Conservation (phyloP, 179 eudicot genomes). For the Beta corolliflora region DNA sequence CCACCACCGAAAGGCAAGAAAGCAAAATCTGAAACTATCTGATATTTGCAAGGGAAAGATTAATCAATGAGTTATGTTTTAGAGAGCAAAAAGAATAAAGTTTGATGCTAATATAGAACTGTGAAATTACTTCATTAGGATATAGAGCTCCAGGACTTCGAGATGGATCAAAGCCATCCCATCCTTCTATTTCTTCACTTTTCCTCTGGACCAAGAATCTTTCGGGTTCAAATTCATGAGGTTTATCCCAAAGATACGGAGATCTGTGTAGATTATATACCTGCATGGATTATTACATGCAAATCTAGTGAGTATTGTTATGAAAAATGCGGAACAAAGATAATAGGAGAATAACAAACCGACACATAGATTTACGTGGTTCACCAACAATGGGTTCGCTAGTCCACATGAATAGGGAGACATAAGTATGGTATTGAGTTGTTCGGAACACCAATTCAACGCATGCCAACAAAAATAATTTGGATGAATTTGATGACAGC, state of each 20-base stretch:
- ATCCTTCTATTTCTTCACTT: slow-evolving; percentile 71
- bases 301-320: not conserved
- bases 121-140: slow-evolving; percentile 78
- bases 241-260: slow-evolving; percentile 92
- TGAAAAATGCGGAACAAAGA: too few relatives aligned
- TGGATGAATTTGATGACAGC: not conserved
- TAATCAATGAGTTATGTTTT: not conserved
- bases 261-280: slow-evolving; percentile 98
- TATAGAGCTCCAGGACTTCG: slow-evolving; percentile 96
- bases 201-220: slow-evolving; percentile 64
- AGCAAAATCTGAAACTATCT: slow-evolving; percentile 88
- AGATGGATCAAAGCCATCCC: slow-evolving; percentile 97
- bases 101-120: not conserved
- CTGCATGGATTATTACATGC: slow-evolving; percentile 34
- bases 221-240: slow-evolving; percentile 89
- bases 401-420: too few relatives aligned
- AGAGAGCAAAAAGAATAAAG: not conserved
- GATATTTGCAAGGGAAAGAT: slow-evolving; percentile 24
- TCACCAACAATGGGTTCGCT: too few relatives aligned
- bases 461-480: not conserved
- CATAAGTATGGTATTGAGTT: too few relatives aligned
- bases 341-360: too few relatives aligned
- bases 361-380: too few relatives aligned
- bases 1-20: slow-evolving; percentile 99
- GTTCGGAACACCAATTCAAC: too few relatives aligned